Evolutionary conservation across 257 asterid genomes (phyloP).

Genomic region (Gentiana straminea): DNA sequence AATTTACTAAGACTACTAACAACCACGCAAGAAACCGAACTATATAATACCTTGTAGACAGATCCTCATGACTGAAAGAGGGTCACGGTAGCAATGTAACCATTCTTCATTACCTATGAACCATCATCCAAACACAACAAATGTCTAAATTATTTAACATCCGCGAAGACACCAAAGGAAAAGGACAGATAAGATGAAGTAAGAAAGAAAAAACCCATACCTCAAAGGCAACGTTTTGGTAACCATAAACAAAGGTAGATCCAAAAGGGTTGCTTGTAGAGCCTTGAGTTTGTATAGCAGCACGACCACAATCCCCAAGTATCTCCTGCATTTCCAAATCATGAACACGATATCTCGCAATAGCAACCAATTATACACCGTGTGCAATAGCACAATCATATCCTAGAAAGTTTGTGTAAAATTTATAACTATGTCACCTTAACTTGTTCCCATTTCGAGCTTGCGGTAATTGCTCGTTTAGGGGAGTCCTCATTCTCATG

Average conservation of each 20-base stretch:
- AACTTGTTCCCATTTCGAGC: constrained; percentile 78
- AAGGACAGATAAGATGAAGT: background rate
- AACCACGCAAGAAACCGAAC: too few relatives aligned
- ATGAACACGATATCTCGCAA: background rate
- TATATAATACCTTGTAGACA: background rate
- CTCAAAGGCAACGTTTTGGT: constrained; percentile 73
- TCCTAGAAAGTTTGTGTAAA: too few relatives aligned
- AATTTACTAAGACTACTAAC: too few relatives aligned
- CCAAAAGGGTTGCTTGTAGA: constrained; percentile 75
- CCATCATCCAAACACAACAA: background rate
- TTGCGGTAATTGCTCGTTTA: constrained; percentile 45
- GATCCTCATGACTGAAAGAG: constrained; percentile 53
- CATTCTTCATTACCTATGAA: constrained; percentile 77
- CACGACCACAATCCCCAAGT: constrained; percentile 74
- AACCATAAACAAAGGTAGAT: constrained; percentile 76
- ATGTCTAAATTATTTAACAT: background rate
- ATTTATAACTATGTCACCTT: constrained; percentile 35
- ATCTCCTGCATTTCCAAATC: constrained; percentile 38
- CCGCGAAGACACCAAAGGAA: background rate
- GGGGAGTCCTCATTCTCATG: constrained; percentile 29
- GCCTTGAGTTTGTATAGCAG: constrained; percentile 82
- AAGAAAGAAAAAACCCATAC: constrained; percentile 19
- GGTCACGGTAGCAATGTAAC: constrained; percentile 69
- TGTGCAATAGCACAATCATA: too few relatives aligned
- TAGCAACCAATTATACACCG: too few relatives aligned